Base-by-base conservation (phyloP, 2,329 filamentous ascomycete genomes). In the Stagonosporopsis chrysanthemi region DNA sequence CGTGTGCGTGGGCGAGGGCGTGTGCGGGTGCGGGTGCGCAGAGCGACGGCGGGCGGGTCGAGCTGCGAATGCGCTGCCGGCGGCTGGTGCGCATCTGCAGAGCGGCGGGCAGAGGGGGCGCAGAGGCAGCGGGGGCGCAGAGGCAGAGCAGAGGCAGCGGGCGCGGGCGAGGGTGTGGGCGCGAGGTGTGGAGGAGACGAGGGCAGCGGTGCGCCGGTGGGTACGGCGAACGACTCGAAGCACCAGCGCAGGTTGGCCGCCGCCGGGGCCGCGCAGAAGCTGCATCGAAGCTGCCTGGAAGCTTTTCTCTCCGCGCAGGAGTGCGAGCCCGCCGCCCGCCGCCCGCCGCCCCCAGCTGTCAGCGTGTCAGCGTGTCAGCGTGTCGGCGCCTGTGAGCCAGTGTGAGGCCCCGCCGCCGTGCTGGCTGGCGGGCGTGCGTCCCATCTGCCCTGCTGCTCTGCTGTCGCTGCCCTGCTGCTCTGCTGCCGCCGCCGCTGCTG, bases 211-310 rank as follows among this genome's bases (percentile, higher is more conserved):
- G 7, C 19, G 39, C 17, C 15, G 33, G 41, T 52, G 54, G 47
- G 43, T 47, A 43, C 47, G 33, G 31, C 38, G 41, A 52, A 52
- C 50, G 54, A 56, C 48, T 58, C 43, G 55, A 36, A 23, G 49
- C 24, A 52, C 54, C 24, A 26, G 7, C 4, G 24, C 24, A 26
- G 24, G 4, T n/a, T 52, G 54, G 48, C 24, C 24, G 24, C n/a
- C 47, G 33, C 24, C 29, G 52, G 35, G n/a, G n/a, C n/a, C 38
- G 28, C 42, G 29, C 50, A 26, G 49, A 58, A 58, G 48, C 43
- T 38, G 53, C 29, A 28, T 52, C 39, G 56, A 58, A 58, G 56
- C 56, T 23, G 40, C 56, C 38, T 45, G 19, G 42, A 45, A 45
- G 42, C 24, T 26, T 26, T 26, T 26, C 24, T 26, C 24, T 26